Evolutionary conservation across 139 green algal genomes (phyloP).

Genomic region (Haematococcus sp.): DNA sequence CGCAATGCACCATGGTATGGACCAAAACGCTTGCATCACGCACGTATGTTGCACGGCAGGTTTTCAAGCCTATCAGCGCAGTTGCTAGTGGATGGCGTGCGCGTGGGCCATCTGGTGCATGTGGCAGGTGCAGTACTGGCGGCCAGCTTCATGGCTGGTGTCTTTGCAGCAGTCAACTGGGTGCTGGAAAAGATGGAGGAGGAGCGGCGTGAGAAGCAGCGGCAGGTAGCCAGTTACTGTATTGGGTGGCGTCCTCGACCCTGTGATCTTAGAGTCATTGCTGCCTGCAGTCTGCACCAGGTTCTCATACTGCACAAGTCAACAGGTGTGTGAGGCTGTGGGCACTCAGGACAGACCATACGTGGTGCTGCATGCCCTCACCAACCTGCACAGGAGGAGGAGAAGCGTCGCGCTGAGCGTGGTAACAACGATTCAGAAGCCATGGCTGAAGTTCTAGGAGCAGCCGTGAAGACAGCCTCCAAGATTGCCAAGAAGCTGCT

Average conservation of each 20-base stretch:
- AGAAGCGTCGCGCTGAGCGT: neutral
- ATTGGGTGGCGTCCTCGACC: too few relatives aligned
- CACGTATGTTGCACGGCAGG: too few relatives aligned
- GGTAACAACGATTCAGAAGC: neutral
- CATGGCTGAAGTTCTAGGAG: neutral
- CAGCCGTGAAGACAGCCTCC: neutral
- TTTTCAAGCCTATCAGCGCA: conserved; percentile 12
- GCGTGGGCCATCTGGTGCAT: conserved; percentile 23
- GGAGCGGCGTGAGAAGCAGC: neutral
- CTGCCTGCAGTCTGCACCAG: too few relatives aligned
- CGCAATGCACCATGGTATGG: too few relatives aligned
- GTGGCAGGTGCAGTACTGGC: conserved; percentile 36
- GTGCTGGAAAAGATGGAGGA: conserved; percentile 7
- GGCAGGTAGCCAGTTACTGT: neutral
- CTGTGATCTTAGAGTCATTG: too few relatives aligned
- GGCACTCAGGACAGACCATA: too few relatives aligned
- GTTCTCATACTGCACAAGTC: too few relatives aligned
- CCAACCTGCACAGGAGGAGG: neutral
- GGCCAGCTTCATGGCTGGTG: neutral
- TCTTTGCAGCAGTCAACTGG: conserved; percentile 4
- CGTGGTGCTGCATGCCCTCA: too few relatives aligned
- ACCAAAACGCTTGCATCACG: too few relatives aligned
- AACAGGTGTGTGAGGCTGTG: too few relatives aligned
- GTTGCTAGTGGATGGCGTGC: conserved; percentile 1
- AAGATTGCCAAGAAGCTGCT: conserved; percentile 5